Evolutionary conservation across 2,329 filamentous ascomycete species (phyloP).

Genomic region (Epichloe scottii): DNA sequence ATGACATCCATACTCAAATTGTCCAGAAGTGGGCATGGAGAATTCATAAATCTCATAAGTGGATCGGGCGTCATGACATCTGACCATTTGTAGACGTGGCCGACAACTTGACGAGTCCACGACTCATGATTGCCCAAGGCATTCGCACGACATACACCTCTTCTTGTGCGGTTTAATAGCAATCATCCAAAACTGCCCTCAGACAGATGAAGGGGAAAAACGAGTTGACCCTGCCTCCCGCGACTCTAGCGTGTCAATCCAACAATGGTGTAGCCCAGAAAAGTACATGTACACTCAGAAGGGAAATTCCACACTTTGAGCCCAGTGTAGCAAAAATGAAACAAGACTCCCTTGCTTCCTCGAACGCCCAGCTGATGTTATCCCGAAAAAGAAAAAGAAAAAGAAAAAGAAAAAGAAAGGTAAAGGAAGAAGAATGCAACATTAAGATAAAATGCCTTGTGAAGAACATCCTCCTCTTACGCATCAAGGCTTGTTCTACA

Average conservation of each 20-base stretch:
- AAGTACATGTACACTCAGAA: not conserved
- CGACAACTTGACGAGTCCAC: too few relatives aligned
- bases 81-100: too few relatives aligned
- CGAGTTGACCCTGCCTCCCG: too few relatives aligned
- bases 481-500: not conserved
- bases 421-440: not conserved
- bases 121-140: too few relatives aligned
- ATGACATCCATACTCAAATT: too few relatives aligned
- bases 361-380: not conserved
- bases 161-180: too few relatives aligned
- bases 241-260: not conserved
- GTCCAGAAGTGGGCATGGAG: too few relatives aligned
- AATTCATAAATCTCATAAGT: too few relatives aligned
- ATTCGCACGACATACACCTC: too few relatives aligned
- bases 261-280: not conserved
- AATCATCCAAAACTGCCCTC: not conserved
- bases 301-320: not conserved
- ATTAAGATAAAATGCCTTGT: not conserved
- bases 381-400: not conserved
- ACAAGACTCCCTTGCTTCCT: not conserved
- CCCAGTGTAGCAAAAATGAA: not conserved
- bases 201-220: not conserved
- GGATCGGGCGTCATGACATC: too few relatives aligned
- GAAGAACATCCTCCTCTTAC: not conserved
- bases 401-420: not conserved